These are phyloP conservation scores for thale cress (Arabidopsis thaliana) DNA, from an alignment of 345 rosid genomes.

Conservation along the genomic window DNA sequence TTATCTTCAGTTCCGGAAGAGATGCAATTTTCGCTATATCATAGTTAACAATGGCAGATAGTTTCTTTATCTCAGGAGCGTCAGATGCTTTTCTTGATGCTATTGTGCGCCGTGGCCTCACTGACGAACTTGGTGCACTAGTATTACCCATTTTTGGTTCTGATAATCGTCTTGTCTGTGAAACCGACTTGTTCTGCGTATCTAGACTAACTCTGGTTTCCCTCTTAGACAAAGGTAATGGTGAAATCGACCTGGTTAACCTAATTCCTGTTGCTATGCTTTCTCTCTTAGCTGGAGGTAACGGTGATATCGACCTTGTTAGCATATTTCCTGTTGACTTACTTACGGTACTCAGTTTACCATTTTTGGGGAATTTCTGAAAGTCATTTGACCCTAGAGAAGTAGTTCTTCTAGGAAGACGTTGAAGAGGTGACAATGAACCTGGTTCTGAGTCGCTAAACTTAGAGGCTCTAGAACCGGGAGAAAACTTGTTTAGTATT, in stretches of 20 bases:
- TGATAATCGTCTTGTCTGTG: constrained; percentile 80
- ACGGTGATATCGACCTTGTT: constrained; percentile 60
- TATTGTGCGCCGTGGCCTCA: constrained; percentile 54
- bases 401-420: constrained; percentile 54
- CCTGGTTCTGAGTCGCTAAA: constrained; percentile 85
- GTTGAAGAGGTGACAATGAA: constrained; percentile 70
- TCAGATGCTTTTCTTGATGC: constrained; percentile 49
- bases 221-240: constrained; percentile 67
- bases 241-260: constrained; percentile 62
- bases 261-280: constrained; percentile 56
- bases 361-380: constrained; percentile 58
- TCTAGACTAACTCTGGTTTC: constrained; percentile 55
- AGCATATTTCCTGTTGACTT: constrained; percentile 62
- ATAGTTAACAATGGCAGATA: constrained; percentile 81
- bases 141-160: constrained; percentile 62
- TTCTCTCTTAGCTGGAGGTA: constrained; percentile 66
- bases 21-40: constrained; percentile 81
- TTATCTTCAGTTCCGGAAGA: constrained; percentile 78
- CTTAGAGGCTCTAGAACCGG: constrained; percentile 71
- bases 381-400: constrained; percentile 60
- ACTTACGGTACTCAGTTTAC: constrained; percentile 56
- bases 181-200: constrained; percentile 55
- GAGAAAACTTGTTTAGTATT: constrained; percentile 65
- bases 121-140: constrained; percentile 52
- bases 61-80: constrained; percentile 68